Evolutionary conservation across 306 rosid genomes (phyloP), one percentile per base, ranked within the genome.

Genomic region (Urtica urens): DNA sequence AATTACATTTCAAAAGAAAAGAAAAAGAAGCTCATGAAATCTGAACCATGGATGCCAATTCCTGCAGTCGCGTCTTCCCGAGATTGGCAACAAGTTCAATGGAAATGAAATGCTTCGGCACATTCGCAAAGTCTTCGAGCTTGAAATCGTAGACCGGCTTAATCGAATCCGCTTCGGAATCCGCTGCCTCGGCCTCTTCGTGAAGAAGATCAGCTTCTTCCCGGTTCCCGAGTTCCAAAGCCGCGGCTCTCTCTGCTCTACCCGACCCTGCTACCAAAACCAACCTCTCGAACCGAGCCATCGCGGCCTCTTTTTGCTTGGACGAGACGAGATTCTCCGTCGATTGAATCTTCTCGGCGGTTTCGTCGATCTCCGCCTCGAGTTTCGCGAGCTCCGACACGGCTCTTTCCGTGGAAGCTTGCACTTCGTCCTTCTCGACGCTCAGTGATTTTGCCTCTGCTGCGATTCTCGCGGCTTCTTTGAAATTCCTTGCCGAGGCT

Each of bases 391-490:
- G 74, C 64, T 72, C 82, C 49, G 18, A 63, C 33, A 59, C 35
- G 37, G 72, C 72, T 26, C 46, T 60, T 52, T 56, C 71, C 74
- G 73, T 78, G 63, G 65, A 67, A 44, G 16, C 60, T 67, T 71
- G 81, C 26, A 75, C 60, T 58, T 73, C 50, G 38, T 78, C 81
- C 53, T 75, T 84, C 64, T 84, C 87, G 58, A 68, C 60, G 46
- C 50, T 47, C 34, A 72, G 60, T 59, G 84, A 67, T 69, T 84
- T 84, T 7, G 95, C 80, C 71, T 80, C 92, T 0, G 76, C 61
- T 51, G 95, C 79, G 65, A 84, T 62, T 53, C 92, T 75, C 14
- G 84, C 95, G 58, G 95, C 92, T 69, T 80, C 95, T 66, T 80
- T 84, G 59, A 84, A 84, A 67, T 84, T 84, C 56, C 92, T 78